phyloP scores from a whole-genome alignment of 176 grass and related monocot genomes.

The Aegilops umbellulata region DNA sequence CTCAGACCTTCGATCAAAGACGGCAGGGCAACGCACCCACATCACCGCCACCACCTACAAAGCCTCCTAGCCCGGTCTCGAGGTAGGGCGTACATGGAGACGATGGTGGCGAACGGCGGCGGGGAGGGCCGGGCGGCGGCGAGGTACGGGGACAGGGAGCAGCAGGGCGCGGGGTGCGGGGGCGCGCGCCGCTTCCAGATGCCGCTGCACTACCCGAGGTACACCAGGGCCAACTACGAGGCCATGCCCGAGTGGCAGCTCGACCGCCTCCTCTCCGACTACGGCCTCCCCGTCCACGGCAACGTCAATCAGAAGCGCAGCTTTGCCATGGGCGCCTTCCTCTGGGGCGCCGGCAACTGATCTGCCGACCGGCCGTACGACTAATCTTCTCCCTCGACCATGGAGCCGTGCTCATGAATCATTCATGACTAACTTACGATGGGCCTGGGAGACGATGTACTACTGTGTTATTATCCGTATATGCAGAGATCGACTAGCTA shows the following conservation, averaged over 20 bases:
- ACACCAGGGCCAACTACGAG: slow-evolving; percentile 72
- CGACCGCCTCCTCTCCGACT: slow-evolving; percentile 64
- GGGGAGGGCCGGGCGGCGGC: neutral
- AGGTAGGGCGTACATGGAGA: neutral
- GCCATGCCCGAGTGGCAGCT: slow-evolving; percentile 77
- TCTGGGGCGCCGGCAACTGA: neutral
- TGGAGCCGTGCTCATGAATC: neutral
- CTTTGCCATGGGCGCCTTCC: slow-evolving; percentile 1
- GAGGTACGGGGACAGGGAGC: neutral
- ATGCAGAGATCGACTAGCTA: neutral
- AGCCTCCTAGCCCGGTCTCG: neutral
- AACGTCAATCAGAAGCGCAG: neutral
- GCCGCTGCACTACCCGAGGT: slow-evolving; percentile 69
- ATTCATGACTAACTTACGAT: neutral
- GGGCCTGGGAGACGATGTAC: neutral
- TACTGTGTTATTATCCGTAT: neutral
- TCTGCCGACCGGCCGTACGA: neutral
- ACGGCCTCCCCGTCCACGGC: slow-evolving; percentile 15
- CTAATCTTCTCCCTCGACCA: neutral
- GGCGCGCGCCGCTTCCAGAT: slow-evolving; percentile 38
- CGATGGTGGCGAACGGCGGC: neutral
- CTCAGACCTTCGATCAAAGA: neutral
- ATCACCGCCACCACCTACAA: neutral
- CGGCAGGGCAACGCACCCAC: neutral
- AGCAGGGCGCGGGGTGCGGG: neutral